These are phyloP conservation scores for Calonectria pauciramosa DNA, from an alignment of 2,329 filamentous ascomycete species.

Conservation along the genomic window DNA sequence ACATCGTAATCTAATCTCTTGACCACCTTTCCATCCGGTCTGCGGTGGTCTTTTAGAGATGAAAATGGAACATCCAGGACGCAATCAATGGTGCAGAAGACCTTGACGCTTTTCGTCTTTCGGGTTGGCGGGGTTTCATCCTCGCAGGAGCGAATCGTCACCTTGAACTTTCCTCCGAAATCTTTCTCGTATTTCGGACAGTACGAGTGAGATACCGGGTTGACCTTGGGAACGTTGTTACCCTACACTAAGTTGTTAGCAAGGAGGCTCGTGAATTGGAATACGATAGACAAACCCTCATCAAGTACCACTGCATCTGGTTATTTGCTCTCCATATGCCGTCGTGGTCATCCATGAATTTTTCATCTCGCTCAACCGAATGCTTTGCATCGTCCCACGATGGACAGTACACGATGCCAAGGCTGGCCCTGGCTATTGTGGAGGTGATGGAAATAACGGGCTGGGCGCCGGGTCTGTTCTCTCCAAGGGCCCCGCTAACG, in stretches of 20 bases:
- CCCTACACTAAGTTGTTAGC: neutral
- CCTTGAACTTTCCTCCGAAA: neutral
- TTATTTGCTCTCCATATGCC: neutral
- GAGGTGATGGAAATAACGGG: neutral
- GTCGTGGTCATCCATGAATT: neutral
- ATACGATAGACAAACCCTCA: neutral
- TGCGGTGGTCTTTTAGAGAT: neutral
- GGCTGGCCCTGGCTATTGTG: neutral
- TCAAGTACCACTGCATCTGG: neutral
- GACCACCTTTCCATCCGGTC: neutral
- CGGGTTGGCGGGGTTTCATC: neutral
- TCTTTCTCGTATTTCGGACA: neutral
- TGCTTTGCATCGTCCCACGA: neutral
- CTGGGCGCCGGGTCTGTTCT: neutral
- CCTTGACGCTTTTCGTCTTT: neutral
- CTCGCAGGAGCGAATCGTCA: neutral
- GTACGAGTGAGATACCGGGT: neutral
- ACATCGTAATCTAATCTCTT: neutral
- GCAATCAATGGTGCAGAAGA: neutral
- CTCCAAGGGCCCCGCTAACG: neutral
- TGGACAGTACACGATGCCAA: neutral
- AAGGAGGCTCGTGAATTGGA: neutral
- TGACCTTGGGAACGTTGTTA: neutral
- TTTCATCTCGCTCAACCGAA: neutral
- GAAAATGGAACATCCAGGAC: neutral